phyloP scores from a whole-genome alignment of 192 early-diverging fungal genomes.

The Dispira simplex region DNA sequence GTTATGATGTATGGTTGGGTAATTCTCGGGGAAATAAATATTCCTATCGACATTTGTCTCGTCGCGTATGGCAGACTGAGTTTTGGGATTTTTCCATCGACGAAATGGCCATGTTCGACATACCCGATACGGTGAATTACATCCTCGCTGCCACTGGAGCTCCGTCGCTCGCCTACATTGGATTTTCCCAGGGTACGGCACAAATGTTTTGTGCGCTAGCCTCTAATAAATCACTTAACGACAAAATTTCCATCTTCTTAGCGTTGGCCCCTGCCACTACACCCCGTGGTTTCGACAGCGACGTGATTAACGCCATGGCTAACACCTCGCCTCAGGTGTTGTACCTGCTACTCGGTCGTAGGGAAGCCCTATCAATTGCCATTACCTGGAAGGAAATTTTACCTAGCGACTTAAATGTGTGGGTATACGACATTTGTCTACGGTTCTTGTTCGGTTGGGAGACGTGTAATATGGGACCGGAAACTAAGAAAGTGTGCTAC shows the following conservation, averaged over 20 bases:
- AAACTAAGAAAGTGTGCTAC: conserved; percentile 65
- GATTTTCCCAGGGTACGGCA: conserved; percentile 92
- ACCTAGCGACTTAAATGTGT: conserved; percentile 53
- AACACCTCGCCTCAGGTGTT: conserved; percentile 75
- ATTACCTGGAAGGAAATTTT: conserved; percentile 77
- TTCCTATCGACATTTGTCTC: conserved; percentile 61
- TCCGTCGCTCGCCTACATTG: conserved; percentile 74
- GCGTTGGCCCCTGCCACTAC: conserved; percentile 84
- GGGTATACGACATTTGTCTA: conserved; percentile 51
- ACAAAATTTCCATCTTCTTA: conserved; percentile 76
- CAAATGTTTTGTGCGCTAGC: conserved; percentile 81
- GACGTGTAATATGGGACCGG: conserved; percentile 41
- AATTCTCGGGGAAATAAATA: conserved; percentile 94
- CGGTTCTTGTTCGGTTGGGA: conserved; percentile 78
- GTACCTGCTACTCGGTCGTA: conserved; percentile 79
- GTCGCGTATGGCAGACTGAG: conserved; percentile 41
- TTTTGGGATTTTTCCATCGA: conserved; percentile 96
- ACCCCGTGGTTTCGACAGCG: conserved; percentile 64
- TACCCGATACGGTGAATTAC: conserved; percentile 77
- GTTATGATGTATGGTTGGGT: conserved; percentile 94
- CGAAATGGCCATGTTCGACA: conserved; percentile 72
- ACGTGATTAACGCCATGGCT: conserved; percentile 61
- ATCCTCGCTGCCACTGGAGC: conserved; percentile 72
- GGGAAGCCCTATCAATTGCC: conserved; percentile 55
- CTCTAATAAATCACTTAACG: conserved; percentile 59